Evolutionary conservation across 192 early-diverging fungal species (phyloP).

Genomic region (Coemansia sp.): DNA sequence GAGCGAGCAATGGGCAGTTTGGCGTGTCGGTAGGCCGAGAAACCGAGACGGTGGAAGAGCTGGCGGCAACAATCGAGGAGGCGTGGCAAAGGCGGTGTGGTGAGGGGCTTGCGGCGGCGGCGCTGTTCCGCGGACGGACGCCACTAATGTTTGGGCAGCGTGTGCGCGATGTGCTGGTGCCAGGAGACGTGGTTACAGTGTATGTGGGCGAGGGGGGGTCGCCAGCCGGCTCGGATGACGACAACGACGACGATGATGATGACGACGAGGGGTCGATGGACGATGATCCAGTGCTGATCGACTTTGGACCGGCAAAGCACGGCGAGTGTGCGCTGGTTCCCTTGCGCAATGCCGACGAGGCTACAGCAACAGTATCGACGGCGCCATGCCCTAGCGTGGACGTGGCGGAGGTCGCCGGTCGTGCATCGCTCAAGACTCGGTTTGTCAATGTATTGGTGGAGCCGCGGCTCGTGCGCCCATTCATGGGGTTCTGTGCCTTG

Average conservation of each 20-base stretch:
- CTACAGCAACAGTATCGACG: too few relatives aligned
- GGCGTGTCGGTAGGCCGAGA: too few relatives aligned
- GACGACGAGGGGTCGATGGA: background rate
- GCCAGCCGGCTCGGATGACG: too few relatives aligned
- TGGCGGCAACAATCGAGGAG: slow-evolving; percentile 21
- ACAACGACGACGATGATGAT: background rate
- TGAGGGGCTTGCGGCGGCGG: slow-evolving; percentile 27
- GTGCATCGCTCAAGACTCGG: slow-evolving; percentile 41
- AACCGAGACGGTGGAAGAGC: slow-evolving; percentile 28
- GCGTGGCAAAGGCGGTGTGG: background rate
- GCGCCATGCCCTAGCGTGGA: too few relatives aligned
- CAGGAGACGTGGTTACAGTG: slow-evolving; percentile 50
- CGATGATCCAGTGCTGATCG: slow-evolving; percentile 18
- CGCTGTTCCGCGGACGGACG: slow-evolving; percentile 31
- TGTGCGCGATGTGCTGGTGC: slow-evolving; percentile 51
- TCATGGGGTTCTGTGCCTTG: slow-evolving; percentile 45
- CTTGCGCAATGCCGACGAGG: slow-evolving; percentile 2
- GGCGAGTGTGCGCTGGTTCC: slow-evolving; percentile 3
- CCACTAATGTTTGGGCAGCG: slow-evolving; percentile 51
- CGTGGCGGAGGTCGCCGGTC: slow-evolving; percentile 11
- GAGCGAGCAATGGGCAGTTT: background rate
- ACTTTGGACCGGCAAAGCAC: slow-evolving; percentile 3
- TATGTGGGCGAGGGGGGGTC: too few relatives aligned
- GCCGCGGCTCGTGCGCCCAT: slow-evolving; percentile 24
- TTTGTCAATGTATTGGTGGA: slow-evolving; percentile 44